Evolutionary conservation across 805 yeast genomes (phyloP), one percentile per base, ranked within the genome.

Genomic region (Yamadazyma laniorum): DNA sequence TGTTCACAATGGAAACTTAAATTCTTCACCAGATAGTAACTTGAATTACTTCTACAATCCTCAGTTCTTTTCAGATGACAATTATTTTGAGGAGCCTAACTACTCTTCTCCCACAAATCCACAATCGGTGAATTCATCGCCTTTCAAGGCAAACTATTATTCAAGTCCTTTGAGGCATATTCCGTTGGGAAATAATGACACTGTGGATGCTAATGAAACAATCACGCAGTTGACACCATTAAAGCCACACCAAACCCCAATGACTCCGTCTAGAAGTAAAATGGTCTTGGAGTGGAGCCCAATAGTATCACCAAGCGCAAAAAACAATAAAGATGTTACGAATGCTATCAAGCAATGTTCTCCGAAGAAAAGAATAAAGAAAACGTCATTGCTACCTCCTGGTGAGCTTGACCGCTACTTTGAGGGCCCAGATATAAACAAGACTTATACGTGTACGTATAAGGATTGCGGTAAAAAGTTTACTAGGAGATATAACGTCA

Each of bases 381-480:
- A 75, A 54, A 71, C 77, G 13, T 80, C 93, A 1, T 77, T 89
- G 7, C 59, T 90, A 21, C 96, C 96, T 15, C 88, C 93, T 3
- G 97, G 97, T 3, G 84, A 87, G 33, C 77, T 90, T 29, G 98
- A 91, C 56, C 77, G 75, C 40, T 87, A 82, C 52, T 82, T 91
- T 59, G 75, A 73, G 35, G 95, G 95, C 1, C 89, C 96, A 5
- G 83, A 85, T 47, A 76, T 67, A 21, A 77, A 83, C 34, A 84
- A 82, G 43, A 68, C 74, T 21, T 95, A 75, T 63, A 72, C 80
- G 25, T 93, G 99, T 61, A 71, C 75, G 42, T 91, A 71, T 59
- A 76, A 83, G 12, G 72, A 72, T 38, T 93, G 99, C 63, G 84
- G 85, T 7, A 89, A 93, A 62, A 66, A 74, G 38, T 91, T 93